phyloP scores from a whole-genome alignment of 2,329 filamentous ascomycete species.

The Mycogone perniciosa region DNA sequence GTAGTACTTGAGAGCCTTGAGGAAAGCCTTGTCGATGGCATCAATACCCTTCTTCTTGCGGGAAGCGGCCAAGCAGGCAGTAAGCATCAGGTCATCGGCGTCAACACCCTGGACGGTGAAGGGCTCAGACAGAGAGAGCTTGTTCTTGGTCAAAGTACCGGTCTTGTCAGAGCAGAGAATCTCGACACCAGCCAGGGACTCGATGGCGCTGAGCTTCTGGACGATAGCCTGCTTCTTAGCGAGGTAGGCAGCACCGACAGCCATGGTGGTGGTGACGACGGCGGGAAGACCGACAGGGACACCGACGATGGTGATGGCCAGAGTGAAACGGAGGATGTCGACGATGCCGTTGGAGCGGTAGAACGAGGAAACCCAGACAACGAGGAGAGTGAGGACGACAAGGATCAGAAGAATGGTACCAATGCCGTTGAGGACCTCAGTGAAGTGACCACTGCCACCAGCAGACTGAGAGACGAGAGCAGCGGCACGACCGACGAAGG shows the following conservation, averaged over 20 bases:
- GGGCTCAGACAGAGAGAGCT: constrained; percentile 79
- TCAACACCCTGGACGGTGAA: constrained; percentile 78
- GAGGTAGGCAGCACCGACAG: constrained; percentile 84
- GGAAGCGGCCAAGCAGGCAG: constrained; percentile 81
- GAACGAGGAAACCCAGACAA: constrained; percentile 83
- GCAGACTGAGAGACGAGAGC: constrained; percentile 75
- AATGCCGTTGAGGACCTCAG: constrained; percentile 82
- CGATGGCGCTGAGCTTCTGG: constrained; percentile 86
- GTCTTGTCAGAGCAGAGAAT: constrained; percentile 95
- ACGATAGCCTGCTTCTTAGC: constrained; percentile 92
- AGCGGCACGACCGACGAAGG: constrained; percentile 83
- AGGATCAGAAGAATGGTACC: constrained; percentile 72
- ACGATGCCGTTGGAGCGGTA: constrained; percentile 81
- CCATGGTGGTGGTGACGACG: constrained; percentile 92
- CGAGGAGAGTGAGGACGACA: constrained; percentile 71
- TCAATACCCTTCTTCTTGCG: constrained; percentile 96
- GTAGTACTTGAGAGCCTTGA: constrained; percentile 78
- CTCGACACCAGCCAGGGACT: constrained; percentile 86
- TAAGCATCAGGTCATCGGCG: constrained; percentile 83
- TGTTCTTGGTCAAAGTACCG: constrained; percentile 90
- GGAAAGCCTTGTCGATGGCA: constrained; percentile 90
- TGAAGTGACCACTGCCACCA: constrained; percentile 76
- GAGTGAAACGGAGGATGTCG: constrained; percentile 72
- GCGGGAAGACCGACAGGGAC: constrained; percentile 89
- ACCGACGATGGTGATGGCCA: constrained; percentile 86